Base-by-base conservation (phyloP, 805 yeast species). In the Wickerhamiella azyma region DNA sequence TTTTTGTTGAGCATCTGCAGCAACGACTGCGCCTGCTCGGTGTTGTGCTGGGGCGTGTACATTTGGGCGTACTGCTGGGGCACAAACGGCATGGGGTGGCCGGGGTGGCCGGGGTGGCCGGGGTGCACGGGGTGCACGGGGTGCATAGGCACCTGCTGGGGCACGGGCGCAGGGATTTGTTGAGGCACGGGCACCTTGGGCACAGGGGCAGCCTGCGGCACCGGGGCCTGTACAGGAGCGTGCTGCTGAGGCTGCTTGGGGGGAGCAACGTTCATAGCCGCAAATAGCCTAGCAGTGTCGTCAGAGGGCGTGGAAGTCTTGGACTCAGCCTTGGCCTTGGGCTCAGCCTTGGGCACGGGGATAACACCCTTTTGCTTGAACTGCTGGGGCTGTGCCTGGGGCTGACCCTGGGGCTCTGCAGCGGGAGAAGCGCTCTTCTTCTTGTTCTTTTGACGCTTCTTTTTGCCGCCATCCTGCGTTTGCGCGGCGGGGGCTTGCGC, bases 161-260 rank as follows among this genome's bases (percentile, higher is more conserved):
- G 50, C 8, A 50, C 47, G 17, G 52, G 44, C 26, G 18, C n/a
- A 29, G 49, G 17, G n/a, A n/a, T n/a, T n/a, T n/a, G n/a, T n/a
- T n/a, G n/a, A n/a, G n/a, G n/a, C n/a, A n/a, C n/a, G n/a, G n/a
- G n/a, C n/a, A n/a, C n/a, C n/a, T n/a, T n/a, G n/a, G 24, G 24
- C 24, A 7, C 24, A 21, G 24, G 24, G 6, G 7, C 24, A 14
- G 21, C 18, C 37, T 14, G 37, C 19, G 19, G 19, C 40, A 37
- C 40, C 40, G 21, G 13, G 28, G 28, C 28, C 28, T 4, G 38
- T 5, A 29, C 33, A 4, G 13, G 14, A 10, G 33, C 33, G 14
- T 29, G 13, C 33, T n/a, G 14, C 14, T n/a, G 33, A 7, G 24
- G 24, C 24, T 21, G 24, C 24, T 21, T 21, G 24, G 24, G 24